These are phyloP conservation scores for Aegilops longissima DNA, from an alignment of 176 grass and related monocot genomes.

Conservation along the genomic window DNA sequence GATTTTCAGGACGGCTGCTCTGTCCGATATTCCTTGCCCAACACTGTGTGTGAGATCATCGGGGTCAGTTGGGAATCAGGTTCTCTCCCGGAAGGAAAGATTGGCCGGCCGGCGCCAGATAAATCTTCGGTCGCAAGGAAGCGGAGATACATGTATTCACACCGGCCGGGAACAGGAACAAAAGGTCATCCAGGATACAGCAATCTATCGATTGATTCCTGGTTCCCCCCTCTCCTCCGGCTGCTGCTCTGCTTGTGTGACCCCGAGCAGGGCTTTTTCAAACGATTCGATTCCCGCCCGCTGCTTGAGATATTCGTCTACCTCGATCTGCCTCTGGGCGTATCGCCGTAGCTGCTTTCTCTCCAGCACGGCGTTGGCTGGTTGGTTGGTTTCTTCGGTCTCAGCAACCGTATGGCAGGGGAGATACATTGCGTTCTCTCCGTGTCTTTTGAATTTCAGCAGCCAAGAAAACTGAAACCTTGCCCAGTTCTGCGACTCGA, in stretches of 20 bases:
- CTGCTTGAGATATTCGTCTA: background rate
- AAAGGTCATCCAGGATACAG: too few species aligned
- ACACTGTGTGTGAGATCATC: background rate
- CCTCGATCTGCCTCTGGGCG: too few species aligned
- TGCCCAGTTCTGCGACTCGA: background rate
- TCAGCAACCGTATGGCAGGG: background rate
- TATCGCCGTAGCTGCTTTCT: background rate
- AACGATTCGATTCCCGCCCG: background rate
- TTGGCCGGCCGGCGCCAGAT: too few species aligned
- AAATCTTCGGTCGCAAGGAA: too few species aligned
- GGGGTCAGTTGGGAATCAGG: slow-evolving; percentile 5
- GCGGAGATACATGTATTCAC: too few species aligned
- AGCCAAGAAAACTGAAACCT: too few species aligned
- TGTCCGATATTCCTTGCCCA: background rate
- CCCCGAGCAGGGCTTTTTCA: background rate
- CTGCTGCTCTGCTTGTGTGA: background rate
- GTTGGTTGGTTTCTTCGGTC: too few species aligned
- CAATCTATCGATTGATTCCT: too few species aligned
- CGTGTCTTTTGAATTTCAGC: background rate
- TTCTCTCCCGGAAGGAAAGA: background rate
- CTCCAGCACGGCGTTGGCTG: background rate
- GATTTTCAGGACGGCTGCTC: background rate
- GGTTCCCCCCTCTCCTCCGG: too few species aligned
- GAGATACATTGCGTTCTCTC: background rate
- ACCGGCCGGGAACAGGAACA: too few species aligned